Conservation (phyloP, 306 rosid species). For the Neltuma alba region DNA sequence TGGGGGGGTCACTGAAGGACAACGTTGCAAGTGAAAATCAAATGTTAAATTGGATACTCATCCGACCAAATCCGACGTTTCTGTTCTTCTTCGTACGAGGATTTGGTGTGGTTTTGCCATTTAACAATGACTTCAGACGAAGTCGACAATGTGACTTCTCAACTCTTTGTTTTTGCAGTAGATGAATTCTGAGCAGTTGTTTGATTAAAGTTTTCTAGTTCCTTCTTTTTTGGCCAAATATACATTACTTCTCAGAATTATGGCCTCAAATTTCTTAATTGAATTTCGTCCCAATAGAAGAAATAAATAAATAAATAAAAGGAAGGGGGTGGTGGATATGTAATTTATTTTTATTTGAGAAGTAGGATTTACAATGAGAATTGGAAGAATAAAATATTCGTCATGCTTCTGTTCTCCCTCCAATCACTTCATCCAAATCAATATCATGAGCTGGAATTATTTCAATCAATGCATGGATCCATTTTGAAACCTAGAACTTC, state of each 20-base stretch:
- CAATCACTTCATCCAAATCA: too few relatives aligned
- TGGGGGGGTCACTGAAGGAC: neutral
- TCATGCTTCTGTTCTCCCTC: neutral
- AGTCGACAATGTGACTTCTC: neutral
- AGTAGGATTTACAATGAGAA: too few relatives aligned
- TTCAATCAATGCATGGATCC: too few relatives aligned
- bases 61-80: neutral
- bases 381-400: too few relatives aligned
- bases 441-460: too few relatives aligned
- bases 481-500: too few relatives aligned
- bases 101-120: neutral
- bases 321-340: neutral
- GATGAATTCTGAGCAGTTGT: neutral
- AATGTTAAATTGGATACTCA: neutral
- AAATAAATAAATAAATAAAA: neutral
- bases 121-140: neutral
- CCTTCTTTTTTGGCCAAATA: neutral
- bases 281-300: neutral
- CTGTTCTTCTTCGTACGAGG: neutral
- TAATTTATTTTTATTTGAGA: too few relatives aligned
- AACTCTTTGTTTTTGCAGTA: neutral
- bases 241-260: neutral
- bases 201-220: neutral
- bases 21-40: neutral
- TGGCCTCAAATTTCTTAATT: neutral